Conservation (phyloP, 257 asterid species). For the Leptodermis oblonga region DNA sequence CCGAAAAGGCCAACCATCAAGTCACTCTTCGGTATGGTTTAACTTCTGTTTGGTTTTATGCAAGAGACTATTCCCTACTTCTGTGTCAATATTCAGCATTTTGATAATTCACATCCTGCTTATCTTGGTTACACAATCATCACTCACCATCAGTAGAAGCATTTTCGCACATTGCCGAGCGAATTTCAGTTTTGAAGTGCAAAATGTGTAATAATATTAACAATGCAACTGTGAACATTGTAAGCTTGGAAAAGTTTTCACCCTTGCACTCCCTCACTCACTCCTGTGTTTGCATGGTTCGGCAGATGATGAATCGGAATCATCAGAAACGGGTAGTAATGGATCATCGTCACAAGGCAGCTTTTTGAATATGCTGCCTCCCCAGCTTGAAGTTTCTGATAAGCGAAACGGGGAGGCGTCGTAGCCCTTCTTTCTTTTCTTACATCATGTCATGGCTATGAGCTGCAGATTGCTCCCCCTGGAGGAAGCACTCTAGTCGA, state of each 20-base stretch:
- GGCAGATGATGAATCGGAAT: slow-evolving; percentile 74
- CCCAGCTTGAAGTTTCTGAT: slow-evolving; percentile 28
- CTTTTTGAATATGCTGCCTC: slow-evolving; percentile 36
- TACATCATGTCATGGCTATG: neutral
- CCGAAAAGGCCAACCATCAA: slow-evolving; percentile 83
- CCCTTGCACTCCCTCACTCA: neutral
- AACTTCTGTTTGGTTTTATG: neutral
- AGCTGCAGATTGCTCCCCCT: slow-evolving; percentile 8
- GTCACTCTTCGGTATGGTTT: slow-evolving; percentile 73
- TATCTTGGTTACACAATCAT: neutral
- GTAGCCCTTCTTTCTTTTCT: neutral
- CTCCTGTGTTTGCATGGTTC: slow-evolving; percentile 10
- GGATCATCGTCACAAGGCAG: slow-evolving; percentile 35
- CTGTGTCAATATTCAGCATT: neutral
- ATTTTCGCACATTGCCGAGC: no score
- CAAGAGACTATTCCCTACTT: neutral
- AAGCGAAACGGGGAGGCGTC: slow-evolving; percentile 3
- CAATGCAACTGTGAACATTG: neutral
- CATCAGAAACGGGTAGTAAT: slow-evolving; percentile 50
- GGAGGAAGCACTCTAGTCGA: neutral
- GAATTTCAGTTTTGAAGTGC: neutral
- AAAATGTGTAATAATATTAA: neutral
- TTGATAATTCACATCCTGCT: neutral
- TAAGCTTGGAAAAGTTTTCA: neutral
- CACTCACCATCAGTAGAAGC: no score